Evolutionary conservation across 2,329 filamentous ascomycete genomes (phyloP), one percentile per base, ranked within the genome.

Genomic region (Penicillium paneum): DNA sequence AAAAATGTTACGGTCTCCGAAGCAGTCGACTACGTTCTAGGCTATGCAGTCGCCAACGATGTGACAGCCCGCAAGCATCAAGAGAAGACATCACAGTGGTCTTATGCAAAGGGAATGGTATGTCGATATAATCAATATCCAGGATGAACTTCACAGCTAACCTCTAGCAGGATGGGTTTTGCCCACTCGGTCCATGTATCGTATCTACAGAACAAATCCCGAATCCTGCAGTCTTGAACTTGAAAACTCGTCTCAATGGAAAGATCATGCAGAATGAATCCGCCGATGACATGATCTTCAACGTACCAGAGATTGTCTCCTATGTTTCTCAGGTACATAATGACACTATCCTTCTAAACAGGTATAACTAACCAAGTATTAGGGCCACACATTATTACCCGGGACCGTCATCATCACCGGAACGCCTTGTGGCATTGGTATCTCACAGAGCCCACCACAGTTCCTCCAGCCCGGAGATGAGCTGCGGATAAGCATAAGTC

Each of bases 381-480:
- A 58, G 56, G 56, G 56, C 24, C 56, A 58, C 31, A 58, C 53
- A 17, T 36, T 56, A 19, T 26, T 52, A 7, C 56, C 56, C 11
- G 52, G 55, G 31, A 60, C 57, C 7, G 46, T 58, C 6, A 58
- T 60, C 35, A 60, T 60, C 26, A 60, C 57, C 5, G 57, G 55
- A 10, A 58, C 57, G 5, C 57, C 55, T 24, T 60, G 55, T 35
- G 55, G 57, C 3, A 60, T 58, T 26, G 52, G 55, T 6, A 49
- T 59, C 15, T 59, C 57, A 19, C 54, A 59, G 36, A 49, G 28
- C 10, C 54, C 51, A n/a, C 54, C 54, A 10, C 38, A 19, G 4
- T 59, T 59, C 19, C 50, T 59, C 8, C 54, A 59, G 11, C 51
- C 52, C 2, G 52, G 52, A 31, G 57, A 60, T 5, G 21, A 53